Base-by-base conservation (phyloP, 495 filamentous ascomycete species). In the Hypoxylon crocopeplum region DNA sequence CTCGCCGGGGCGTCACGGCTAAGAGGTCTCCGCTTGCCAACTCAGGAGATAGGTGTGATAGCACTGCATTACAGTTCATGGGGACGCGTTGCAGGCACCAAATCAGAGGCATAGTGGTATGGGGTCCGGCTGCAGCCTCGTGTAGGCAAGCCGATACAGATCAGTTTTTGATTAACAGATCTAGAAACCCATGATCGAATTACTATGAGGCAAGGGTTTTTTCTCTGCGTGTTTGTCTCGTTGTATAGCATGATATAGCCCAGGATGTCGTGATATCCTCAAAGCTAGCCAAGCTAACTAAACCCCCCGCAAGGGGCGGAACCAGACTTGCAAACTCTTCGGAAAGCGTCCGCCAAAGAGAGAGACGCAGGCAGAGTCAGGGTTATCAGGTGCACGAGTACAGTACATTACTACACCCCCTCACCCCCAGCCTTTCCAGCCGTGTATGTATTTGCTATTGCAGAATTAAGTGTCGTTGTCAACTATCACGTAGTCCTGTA, bases 261-360 rank as follows among this genome's bases (percentile, higher is more conserved):
- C 44, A 48, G 55, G 55, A 52, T 48, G 41, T 59, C 19, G 29
- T 55, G 21, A 47, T 59, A 54, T 54, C 47, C 44, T 58, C 39
- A 33, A 8, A 36, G 22, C 15, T 42, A 40, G 37, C 30, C 38
- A 55, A 48, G 41, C 60, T 44, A 52, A n/a, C 59, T 33, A 40
- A 46, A 30, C 34, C 47, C 52, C 54, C 58, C 55, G 48, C 54
- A 64, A 54, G 60, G 55, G 49, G 44, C 55, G 55, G 61, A 64
- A 59, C 61, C 61, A 51, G 32, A 64, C 33, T 64, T 56, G n/a
- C 21, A 51, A 41, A 47, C 13, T 50, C 49, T 59, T 55, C 44
- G 55, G 61, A 45, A 54, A 39, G 39, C 38, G 36, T 53, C 38
- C 39, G 20, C 45, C 32, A 46, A 48, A 36, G 45, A 15, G 44